Evolutionary conservation across 2,329 filamentous ascomycete species (phyloP).

Genomic region (Tolypocladium amazonense): DNA sequence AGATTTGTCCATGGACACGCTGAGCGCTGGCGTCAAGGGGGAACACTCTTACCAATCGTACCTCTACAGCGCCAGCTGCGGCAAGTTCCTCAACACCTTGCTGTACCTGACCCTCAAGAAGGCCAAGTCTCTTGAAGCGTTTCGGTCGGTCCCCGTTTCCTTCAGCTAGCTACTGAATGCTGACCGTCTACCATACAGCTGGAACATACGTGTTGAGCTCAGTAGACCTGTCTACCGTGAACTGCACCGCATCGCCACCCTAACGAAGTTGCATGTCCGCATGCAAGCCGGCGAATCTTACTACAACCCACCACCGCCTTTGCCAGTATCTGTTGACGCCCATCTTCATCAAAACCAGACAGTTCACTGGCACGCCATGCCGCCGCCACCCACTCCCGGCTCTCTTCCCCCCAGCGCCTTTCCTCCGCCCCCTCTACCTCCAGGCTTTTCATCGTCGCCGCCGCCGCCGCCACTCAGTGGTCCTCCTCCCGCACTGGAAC

Average conservation of each 20-base stretch:
- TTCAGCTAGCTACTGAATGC: conserved; percentile 2
- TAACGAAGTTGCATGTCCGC: conserved; percentile 45
- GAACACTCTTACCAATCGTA: conserved; percentile 44
- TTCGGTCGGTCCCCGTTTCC: conserved; percentile 30
- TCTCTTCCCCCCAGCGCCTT: conserved; percentile 5
- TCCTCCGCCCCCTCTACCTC: conserved; percentile 9
- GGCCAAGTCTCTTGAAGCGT: conserved; percentile 42
- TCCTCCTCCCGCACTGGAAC: conserved; percentile 18
- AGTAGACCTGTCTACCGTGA: conserved; percentile 46
- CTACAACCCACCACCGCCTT: conserved; percentile 37
- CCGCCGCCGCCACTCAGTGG: conserved; percentile 10
- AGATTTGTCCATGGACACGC: conserved; percentile 45
- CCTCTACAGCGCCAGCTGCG: conserved; percentile 43
- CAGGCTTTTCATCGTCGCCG: conserved; percentile 6
- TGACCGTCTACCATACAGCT: conserved; percentile 25
- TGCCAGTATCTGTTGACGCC: conserved; percentile 23
- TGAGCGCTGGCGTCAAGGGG: conserved; percentile 40
- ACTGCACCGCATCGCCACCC: conserved; percentile 40
- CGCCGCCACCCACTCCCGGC: conserved; percentile 9
- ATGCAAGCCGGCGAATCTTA: conserved; percentile 47
- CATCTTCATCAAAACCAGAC: conserved; percentile 23
- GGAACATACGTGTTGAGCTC: conserved; percentile 55
- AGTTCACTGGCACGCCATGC: conserved; percentile 16
- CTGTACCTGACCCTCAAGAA: conserved; percentile 45
- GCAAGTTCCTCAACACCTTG: conserved; percentile 54